Base-by-base conservation (phyloP, 106 monocot species). In the Dioscorea zingiberensis region DNA sequence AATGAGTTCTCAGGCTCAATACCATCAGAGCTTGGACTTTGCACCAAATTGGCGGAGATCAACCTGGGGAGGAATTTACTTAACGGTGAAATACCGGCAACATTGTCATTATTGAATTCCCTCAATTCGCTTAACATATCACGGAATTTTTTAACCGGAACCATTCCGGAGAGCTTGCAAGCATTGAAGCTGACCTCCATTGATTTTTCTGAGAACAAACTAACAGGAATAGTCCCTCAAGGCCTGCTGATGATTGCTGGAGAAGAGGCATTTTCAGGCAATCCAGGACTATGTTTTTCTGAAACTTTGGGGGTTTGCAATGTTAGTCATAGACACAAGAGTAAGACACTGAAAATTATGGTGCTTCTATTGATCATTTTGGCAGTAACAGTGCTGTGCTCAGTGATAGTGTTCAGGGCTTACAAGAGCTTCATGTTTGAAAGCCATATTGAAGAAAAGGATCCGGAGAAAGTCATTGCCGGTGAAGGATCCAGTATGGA, bases 101-200 rank as follows among this genome's bases (percentile, higher is more conserved):
- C 69, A 16, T 46, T 94, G 24, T 75, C 77, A 0, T 44, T 24
- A 18, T 46, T 94, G 48, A 21, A 57, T 17, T 90, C 84, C 48
- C 82, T 94, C 2, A 90, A 87, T 62, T 94, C 87, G 9, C 74
- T 94, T 9, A 81, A 94, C 54, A 48, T 94, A 27, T 90, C 90
- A 0, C 29, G 67, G 2, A 90, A 94, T 67, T 49, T 47, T 66
- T 59, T 90, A 28, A 29, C 68, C 1, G 94, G 90, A 0, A 16
- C 58, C 13, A 87, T 94, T 44, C 94, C 90, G 10, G 51, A 44
- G 0, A 77, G 76, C 47, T 69, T 94, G 13, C 73, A 77, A 23
- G 47, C 65, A 18, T 75, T 94, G 38, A 90, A 90, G 73, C 79
- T 94, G 11, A 90, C 78, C 58, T 70, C 76, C 17, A 23, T 87